A percentile compares a stretch with the other conserved stretches of the same genome.
Conservation (phyloP, 148 eudicot species). For the Oxyria digyna region DNA sequence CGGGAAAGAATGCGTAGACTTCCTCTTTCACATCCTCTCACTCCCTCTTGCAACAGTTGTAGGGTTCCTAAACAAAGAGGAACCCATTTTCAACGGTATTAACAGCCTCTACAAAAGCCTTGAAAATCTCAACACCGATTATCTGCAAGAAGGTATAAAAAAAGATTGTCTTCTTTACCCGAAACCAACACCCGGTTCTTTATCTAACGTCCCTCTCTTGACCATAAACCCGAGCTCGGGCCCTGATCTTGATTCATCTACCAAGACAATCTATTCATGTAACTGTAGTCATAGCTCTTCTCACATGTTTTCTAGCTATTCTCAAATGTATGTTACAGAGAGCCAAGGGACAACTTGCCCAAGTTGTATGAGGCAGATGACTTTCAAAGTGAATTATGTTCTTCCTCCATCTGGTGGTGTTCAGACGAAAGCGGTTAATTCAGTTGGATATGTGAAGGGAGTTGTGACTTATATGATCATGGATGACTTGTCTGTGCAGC, state of each 20-base stretch:
- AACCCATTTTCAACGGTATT: not conserved
- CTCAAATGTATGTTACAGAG: too few species aligned
- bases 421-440: not conserved
- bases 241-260: not conserved
- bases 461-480: slow-evolving; percentile 2
- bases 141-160: not conserved
- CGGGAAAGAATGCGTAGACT: not conserved
- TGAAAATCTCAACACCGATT: not conserved
- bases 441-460: not conserved
- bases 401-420: not conserved
- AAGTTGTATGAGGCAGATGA: too few species aligned
- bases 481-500: slow-evolving; percentile 1
- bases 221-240: not conserved
- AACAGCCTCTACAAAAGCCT: not conserved
- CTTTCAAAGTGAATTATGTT: not conserved
- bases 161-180: not conserved
- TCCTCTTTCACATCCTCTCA: not conserved
- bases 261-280: not conserved
- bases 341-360: too few species aligned
- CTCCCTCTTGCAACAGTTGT: not conserved
- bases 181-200: not conserved
- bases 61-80: not conserved
- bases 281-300: not conserved
- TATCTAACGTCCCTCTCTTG: not conserved
- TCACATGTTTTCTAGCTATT: not conserved